These are phyloP conservation scores for Euphorbia tirucalli DNA, from an alignment of 345 rosid genomes.

Conservation along the genomic window DNA sequence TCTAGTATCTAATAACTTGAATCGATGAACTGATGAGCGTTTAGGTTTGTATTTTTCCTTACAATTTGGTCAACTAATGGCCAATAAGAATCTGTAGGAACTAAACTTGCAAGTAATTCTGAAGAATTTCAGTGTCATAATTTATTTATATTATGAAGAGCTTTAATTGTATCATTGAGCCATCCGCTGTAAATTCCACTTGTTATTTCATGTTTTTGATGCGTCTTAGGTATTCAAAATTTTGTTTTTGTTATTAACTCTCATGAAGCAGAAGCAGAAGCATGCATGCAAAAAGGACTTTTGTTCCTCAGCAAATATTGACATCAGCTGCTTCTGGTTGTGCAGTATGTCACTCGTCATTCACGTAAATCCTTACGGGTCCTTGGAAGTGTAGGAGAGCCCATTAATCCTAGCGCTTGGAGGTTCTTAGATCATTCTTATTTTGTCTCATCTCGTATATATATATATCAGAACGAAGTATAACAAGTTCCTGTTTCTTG, in stretches of 20 bases:
- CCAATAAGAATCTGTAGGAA: constrained; percentile 10
- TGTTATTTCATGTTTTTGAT: neutral
- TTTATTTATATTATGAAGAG: constrained; percentile 1
- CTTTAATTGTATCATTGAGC: neutral
- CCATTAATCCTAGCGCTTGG: constrained; percentile 99
- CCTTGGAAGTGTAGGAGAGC: constrained; percentile 99
- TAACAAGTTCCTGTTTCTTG: constrained; percentile 18
- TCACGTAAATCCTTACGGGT: constrained; percentile 91
- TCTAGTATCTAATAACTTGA: neutral
- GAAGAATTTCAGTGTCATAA: constrained; percentile 3
- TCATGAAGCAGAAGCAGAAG: too few relatives aligned
- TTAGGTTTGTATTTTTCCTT: constrained; percentile 5
- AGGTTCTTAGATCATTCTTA: constrained; percentile 48
- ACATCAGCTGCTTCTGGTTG: constrained; percentile 24
- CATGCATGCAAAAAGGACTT: too few relatives aligned
- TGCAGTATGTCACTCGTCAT: constrained; percentile 74
- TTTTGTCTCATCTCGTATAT: constrained; percentile 18
- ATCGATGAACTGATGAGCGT: neutral
- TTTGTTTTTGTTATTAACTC: neutral
- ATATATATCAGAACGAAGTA: neutral
- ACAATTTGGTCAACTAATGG: neutral
- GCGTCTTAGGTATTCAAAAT: neutral
- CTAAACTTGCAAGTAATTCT: constrained; percentile 11
- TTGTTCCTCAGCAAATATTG: constrained; percentile 8
- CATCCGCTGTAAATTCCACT: neutral